These are phyloP conservation scores for Stagonosporopsis rhizophila DNA, from an alignment of 2,329 filamentous ascomycete genomes.

Conservation along the genomic window DNA sequence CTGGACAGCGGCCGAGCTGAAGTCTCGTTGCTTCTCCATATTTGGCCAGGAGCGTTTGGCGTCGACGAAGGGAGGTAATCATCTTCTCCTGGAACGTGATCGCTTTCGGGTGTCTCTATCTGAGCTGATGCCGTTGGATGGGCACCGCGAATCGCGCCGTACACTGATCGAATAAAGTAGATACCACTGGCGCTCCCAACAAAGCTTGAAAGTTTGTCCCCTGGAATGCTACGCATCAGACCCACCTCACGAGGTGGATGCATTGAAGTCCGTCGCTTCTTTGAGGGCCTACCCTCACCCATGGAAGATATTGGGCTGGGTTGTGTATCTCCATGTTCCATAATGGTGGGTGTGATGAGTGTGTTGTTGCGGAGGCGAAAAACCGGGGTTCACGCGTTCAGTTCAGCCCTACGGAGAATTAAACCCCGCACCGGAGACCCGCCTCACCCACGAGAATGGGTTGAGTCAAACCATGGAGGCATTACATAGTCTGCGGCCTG, in stretches of 20 bases:
- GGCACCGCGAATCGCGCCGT: conserved; percentile 54
- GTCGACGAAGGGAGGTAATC: conserved; percentile 54
- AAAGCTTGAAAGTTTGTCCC: conserved; percentile 60
- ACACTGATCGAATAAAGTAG: conserved; percentile 65
- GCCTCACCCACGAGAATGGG: neutral
- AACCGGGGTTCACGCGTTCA: neutral
- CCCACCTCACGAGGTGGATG: conserved; percentile 52
- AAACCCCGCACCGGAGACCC: conserved; percentile 20
- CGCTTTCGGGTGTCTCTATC: conserved; percentile 37
- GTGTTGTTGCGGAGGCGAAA: neutral
- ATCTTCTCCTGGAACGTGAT: conserved; percentile 65
- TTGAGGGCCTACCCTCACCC: conserved; percentile 15
- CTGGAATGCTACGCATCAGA: conserved; percentile 60
- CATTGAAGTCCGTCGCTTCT: conserved; percentile 25
- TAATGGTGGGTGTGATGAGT: neutral
- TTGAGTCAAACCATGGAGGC: neutral
- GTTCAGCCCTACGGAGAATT: conserved; percentile 14
- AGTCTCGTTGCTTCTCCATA: conserved; percentile 47
- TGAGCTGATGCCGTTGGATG: conserved; percentile 25
- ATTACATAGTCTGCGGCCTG: neutral
- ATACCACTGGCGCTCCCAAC: conserved; percentile 66
- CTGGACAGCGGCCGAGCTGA: conserved; percentile 9
- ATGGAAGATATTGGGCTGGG: neutral
- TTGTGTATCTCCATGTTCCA: conserved; percentile 18
- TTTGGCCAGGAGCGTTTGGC: conserved; percentile 23